Evolutionary conservation across 495 filamentous ascomycete genomes (phyloP), one percentile per base, ranked within the genome.

Genomic region (Geoglossum glabrum): DNA sequence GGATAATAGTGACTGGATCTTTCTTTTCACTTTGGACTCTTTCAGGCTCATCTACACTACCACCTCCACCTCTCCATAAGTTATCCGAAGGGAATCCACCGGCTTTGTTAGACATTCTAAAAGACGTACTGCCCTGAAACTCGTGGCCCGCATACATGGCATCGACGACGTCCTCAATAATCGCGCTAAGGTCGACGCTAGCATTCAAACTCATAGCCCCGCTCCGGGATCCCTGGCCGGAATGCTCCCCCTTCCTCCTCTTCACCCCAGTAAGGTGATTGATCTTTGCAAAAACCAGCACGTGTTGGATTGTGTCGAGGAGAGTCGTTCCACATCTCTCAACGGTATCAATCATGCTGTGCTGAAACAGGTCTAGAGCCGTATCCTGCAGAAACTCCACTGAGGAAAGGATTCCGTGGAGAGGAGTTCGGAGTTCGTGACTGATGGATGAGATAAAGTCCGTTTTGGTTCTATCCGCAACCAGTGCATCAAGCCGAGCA

Each of bases 381-480:
- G 74, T 78, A 11, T 78, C 75, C 26, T 77, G 71, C 6, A 89
- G 63, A 57, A 93, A 81, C 63, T 92, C 85, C 1, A 79, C 79
- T 47, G 78, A 81, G 0, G 82, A 82, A 1, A 88, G 65, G 47
- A 88, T 85, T 0, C 85, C 85, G 61, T 89, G 84, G 6, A 93
- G 68, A 1, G 87, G 87, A n/a, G 79, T 84, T 3, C 86, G 76
- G n/a, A 92, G 71, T 64, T 93, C 87, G 63, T 93, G 87, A 31
- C 79, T 84, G 27, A 89, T 76, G 11, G 79, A 84, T 0, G 80
- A 80, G 30, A 89, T 79, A 57, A 87, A 81, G 57, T 83, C 82
- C 1, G 79, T 76, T 61, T 89, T 87, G 27, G 77, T 74, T 55
- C 69, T 71, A 54, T 80, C 75, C 10, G 70, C 73, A 19, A 59